phyloP scores from a whole-genome alignment of 1,139 yeast species.

The Zhuliangozyma blackwelliae region DNA sequence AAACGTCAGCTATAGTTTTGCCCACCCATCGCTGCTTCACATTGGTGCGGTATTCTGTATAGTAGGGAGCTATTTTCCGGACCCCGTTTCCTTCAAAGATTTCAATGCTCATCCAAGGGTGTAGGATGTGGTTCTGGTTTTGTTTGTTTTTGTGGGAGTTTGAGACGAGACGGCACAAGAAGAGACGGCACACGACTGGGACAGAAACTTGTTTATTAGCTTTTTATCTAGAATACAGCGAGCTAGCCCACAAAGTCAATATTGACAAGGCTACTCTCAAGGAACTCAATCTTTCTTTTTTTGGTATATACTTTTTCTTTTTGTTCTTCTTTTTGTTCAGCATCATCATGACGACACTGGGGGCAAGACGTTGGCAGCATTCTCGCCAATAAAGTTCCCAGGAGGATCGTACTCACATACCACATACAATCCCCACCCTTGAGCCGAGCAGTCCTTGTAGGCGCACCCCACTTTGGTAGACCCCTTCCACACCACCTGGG shows the following conservation, averaged over 20 bases:
- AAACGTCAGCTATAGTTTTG: conserved; percentile 39
- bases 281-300: not conserved
- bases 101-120: no score
- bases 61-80: conserved; percentile 46
- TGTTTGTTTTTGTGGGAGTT: no score
- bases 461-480: conserved; percentile 77
- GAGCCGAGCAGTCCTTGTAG: conserved; percentile 43
- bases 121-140: no score
- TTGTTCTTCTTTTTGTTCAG: not conserved
- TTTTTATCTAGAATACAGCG: no score
- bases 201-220: no score
- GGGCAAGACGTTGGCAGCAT: conserved; percentile 47
- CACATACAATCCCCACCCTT: conserved; percentile 46
- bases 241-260: no score
- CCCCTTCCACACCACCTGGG: conserved; percentile 80
- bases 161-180: no score
- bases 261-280: no score
- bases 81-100: not conserved
- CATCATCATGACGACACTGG: no score
- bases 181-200: no score
- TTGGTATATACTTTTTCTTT: not conserved
- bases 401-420: conserved; percentile 53
- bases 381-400: conserved; percentile 49
- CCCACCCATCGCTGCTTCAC: conserved; percentile 50
- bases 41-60: conserved; percentile 31